Conservation (phyloP, 2,329 filamentous ascomycete species). For the Penicillium sp. region DNA sequence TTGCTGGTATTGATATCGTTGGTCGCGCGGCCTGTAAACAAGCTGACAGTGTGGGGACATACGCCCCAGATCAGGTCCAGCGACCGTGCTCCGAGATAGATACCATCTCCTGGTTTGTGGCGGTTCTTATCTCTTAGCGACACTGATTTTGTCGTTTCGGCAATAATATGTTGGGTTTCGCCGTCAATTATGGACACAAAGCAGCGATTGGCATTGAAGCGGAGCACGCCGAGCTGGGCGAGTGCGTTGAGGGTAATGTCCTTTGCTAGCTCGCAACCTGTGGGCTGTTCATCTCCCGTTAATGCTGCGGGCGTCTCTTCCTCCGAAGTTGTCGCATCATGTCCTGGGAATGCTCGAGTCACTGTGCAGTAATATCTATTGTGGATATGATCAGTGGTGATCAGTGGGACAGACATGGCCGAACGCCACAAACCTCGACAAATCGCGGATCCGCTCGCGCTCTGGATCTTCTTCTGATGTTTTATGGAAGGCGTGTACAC, state of each 20-base stretch:
- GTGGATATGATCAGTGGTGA: background rate
- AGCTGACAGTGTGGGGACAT: conserved; percentile 17
- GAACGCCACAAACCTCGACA: conserved; percentile 15
- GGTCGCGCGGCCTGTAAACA: conserved; percentile 18
- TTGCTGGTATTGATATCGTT: conserved; percentile 16
- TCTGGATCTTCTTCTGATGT: conserved; percentile 9
- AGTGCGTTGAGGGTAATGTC: conserved; percentile 49
- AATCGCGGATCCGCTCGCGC: conserved; percentile 19
- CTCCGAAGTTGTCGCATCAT: too few relatives aligned
- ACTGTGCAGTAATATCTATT: conserved; percentile 19
- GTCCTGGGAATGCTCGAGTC: background rate
- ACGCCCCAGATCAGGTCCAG: conserved; percentile 17
- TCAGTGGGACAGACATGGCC: background rate
- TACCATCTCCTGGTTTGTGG: conserved; percentile 26
- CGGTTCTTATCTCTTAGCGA: conserved; percentile 34
- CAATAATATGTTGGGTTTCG: conserved; percentile 50
- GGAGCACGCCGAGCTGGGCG: conserved; percentile 50
- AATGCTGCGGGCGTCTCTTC: conserved; percentile 2
- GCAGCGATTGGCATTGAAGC: conserved; percentile 46
- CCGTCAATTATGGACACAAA: conserved; percentile 54
- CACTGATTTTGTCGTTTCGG: conserved; percentile 49
- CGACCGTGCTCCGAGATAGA: conserved; percentile 29
- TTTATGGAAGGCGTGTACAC: background rate
- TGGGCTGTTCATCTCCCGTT: conserved; percentile 13
- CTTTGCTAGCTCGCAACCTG: conserved; percentile 4